Percentiles rank a stretch among this genome's conserved stretches.
These are phyloP conservation scores for Aspergillus ustus DNA, from an alignment of 2,329 filamentous ascomycete genomes.

Conservation along the genomic window DNA sequence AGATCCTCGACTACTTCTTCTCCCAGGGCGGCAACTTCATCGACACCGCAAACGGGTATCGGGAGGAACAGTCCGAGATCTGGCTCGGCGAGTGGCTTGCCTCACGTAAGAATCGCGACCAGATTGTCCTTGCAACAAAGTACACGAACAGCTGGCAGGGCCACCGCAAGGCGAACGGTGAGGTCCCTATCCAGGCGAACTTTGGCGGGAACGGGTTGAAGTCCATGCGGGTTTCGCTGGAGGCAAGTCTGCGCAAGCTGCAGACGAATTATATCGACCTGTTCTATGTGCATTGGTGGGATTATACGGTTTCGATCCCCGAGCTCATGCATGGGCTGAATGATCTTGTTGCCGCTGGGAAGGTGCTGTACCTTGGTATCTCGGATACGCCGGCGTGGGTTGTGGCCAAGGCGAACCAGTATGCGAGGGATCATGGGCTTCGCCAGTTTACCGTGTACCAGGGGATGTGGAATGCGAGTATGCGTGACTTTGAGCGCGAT, in stretches of 20 bases:
- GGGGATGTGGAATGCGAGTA: slow-evolving; percentile 64
- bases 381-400: slow-evolving; percentile 62
- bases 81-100: slow-evolving; percentile 59
- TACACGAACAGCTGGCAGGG: slow-evolving; percentile 48
- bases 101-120: slow-evolving; percentile 48
- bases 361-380: no score
- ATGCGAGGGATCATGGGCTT: slow-evolving; percentile 72
- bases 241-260: no score
- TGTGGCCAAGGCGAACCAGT: slow-evolving; percentile 53
- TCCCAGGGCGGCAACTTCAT: slow-evolving; percentile 58
- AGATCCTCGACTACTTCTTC: slow-evolving; percentile 54
- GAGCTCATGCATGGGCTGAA: slow-evolving; percentile 73
- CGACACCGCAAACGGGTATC: slow-evolving; percentile 57
- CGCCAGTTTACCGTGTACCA: slow-evolving; percentile 73
- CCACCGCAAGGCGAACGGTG: slow-evolving; percentile 24
- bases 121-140: slow-evolving; percentile 62
- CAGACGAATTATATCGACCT: no score
- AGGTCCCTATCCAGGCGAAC: no score
- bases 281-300: no score
- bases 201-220: no score
- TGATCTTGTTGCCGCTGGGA: slow-evolving; percentile 55
- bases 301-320: slow-evolving; percentile 59
- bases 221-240: no score
- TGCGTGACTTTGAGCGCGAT: slow-evolving; percentile 72
- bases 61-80: slow-evolving; percentile 51